These are phyloP conservation scores for Camellia oleifera DNA, from an alignment of 179 eudicot genomes.

Conservation along the genomic window DNA sequence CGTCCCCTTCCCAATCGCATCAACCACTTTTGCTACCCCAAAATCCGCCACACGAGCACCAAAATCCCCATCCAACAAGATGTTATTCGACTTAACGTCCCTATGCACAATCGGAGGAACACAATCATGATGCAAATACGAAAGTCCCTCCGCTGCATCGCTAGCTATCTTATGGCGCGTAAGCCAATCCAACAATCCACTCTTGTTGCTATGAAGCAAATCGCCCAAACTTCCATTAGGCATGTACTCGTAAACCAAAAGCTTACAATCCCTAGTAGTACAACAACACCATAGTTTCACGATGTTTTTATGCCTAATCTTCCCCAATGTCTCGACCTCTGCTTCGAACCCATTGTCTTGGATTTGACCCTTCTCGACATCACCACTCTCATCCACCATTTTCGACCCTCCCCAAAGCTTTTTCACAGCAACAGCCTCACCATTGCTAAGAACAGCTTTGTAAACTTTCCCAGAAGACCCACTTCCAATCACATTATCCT, in stretches of 20 bases:
- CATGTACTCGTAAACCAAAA: conserved; percentile 88
- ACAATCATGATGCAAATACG: conserved; percentile 87
- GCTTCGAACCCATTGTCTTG: conserved; percentile 68
- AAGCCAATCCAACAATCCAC: conserved; percentile 74
- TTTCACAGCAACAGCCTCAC: conserved; percentile 76
- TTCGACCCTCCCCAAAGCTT: conserved; percentile 44
- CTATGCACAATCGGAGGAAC: conserved; percentile 85
- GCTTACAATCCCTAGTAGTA: conserved; percentile 52
- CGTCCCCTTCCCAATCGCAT: conserved; percentile 49
- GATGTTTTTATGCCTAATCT: conserved; percentile 82
- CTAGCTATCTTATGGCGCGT: conserved; percentile 56
- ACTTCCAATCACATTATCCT: conserved; percentile 77
- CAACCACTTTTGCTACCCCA: conserved; percentile 76
- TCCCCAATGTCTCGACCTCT: conserved; percentile 82
- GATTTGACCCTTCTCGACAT: conserved; percentile 35
- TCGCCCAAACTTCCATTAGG: conserved; percentile 87
- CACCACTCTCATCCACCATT: conserved; percentile 19
- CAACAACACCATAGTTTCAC: conserved; percentile 93
- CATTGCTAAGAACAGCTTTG: conserved; percentile 62
- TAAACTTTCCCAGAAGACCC: conserved; percentile 86
- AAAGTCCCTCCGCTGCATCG: conserved; percentile 83
- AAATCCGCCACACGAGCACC: conserved; percentile 88
- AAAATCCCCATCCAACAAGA: conserved; percentile 64
- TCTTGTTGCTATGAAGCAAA: conserved; percentile 64
- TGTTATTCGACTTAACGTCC: conserved; percentile 77